Percentiles rank a stretch among this genome's conserved stretches.
phyloP scores from a whole-genome alignment of 2,329 filamentous ascomycete genomes.

The Lasiodiplodia hormozganensis region DNA sequence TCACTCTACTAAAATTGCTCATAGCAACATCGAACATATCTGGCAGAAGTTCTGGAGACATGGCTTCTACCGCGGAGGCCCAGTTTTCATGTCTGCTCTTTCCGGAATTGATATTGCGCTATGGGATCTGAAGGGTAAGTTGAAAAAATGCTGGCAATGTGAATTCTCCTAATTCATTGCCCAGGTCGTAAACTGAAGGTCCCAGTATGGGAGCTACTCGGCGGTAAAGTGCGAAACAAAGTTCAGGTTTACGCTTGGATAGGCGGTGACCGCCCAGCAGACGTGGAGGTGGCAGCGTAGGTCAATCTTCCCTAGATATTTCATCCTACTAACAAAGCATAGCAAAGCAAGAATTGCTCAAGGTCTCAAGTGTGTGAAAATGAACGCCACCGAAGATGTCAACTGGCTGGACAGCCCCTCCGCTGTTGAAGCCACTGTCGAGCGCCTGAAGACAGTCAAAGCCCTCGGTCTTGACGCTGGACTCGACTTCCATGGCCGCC shows the following conservation, averaged over 20 bases:
- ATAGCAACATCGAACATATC: slow-evolving; percentile 77
- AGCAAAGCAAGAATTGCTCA: slow-evolving; percentile 65
- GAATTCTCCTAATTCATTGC: neutral
- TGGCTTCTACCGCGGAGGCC: slow-evolving; percentile 72
- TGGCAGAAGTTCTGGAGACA: slow-evolving; percentile 75
- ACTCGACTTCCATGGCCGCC: slow-evolving; percentile 78
- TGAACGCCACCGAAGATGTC: slow-evolving; percentile 80
- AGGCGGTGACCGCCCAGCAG: slow-evolving; percentile 72
- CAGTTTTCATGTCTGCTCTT: slow-evolving; percentile 26
- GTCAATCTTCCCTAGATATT: slow-evolving; percentile 35
- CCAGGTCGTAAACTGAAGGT: slow-evolving; percentile 19
- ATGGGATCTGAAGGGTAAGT: slow-evolving; percentile 32
- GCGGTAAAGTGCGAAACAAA: slow-evolving; percentile 18
- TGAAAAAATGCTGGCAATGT: slow-evolving; percentile 41
- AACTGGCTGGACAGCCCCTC: slow-evolving; percentile 77
- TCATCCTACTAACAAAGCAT: neutral
- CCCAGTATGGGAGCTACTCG: slow-evolving; percentile 23
- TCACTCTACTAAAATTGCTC: neutral
- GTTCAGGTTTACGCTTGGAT: slow-evolving; percentile 64
- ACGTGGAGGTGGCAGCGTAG: slow-evolving; percentile 69
- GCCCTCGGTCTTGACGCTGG: slow-evolving; percentile 73
- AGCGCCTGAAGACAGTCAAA: slow-evolving; percentile 73
- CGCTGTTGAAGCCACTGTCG: slow-evolving; percentile 67
- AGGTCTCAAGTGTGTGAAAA: slow-evolving; percentile 73
- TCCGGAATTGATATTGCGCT: slow-evolving; percentile 29